Evolutionary conservation across 2,329 filamentous ascomycete genomes (phyloP).

Genomic region (Paecilomyces niveus): DNA sequence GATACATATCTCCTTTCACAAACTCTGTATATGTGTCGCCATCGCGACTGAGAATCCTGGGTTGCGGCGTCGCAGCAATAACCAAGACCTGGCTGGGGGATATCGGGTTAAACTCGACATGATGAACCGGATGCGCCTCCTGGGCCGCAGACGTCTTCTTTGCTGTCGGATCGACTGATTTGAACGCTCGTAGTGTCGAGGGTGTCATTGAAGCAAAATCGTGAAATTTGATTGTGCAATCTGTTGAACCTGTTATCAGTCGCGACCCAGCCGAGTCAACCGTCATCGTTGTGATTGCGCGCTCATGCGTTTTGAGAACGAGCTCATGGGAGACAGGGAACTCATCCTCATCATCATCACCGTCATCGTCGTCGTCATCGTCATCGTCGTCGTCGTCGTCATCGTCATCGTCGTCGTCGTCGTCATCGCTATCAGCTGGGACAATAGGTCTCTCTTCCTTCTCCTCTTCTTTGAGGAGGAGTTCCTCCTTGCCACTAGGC

Average conservation of each 20-base stretch:
- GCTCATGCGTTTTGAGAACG: conserved; percentile 84
- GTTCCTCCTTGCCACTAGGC: conserved; percentile 11
- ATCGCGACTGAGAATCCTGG: conserved; percentile 82
- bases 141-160: conserved; percentile 63
- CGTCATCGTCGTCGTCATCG: conserved; percentile 51
- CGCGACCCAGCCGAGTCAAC: conserved; percentile 79
- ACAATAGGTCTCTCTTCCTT: conserved; percentile 10
- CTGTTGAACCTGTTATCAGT: conserved; percentile 81
- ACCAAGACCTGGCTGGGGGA: conserved; percentile 77
- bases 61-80: conserved; percentile 80
- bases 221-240: conserved; percentile 86
- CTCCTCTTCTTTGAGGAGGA: conserved; percentile 5
- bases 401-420: conserved; percentile 50
- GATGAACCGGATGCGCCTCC: conserved; percentile 83
- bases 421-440: conserved; percentile 34
- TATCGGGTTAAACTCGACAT: conserved; percentile 77
- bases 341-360: conserved; percentile 70
- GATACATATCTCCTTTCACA: conserved; percentile 96
- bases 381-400: conserved; percentile 58
- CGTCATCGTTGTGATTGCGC: conserved; percentile 74
- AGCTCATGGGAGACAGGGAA: conserved; percentile 91
- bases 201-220: conserved; percentile 95
- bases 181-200: conserved; percentile 88
- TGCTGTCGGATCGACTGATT: conserved; percentile 78
- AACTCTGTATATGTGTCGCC: conserved; percentile 82